Evolutionary conservation across 768 basidiomycete species (phyloP), one percentile per base, ranked within the genome.

Genomic region (Mycena chlorophos): DNA sequence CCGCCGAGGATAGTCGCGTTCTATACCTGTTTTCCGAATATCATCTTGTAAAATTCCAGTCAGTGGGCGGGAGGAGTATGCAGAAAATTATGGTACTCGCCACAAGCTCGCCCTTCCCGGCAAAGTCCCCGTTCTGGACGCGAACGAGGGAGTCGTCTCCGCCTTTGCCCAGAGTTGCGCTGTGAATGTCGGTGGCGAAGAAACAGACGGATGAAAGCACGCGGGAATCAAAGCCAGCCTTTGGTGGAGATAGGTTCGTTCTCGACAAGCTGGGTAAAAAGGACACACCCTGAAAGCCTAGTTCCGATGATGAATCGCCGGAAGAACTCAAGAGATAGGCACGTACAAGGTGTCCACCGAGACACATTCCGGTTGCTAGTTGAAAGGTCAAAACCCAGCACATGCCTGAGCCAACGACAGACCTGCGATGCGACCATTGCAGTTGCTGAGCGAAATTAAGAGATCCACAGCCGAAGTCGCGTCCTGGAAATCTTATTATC

Each of bases 171-270:
- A 98, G 84, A 0, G 91, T 85, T 1, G 91, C 91, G 46, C 78
- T 78, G 70, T 98, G 96, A 43, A 98, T 85, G 68, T 96, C 94
- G 16, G 96, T 98, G 2, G 90, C 93, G 66, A 98, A 98, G 76
- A 91, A 98, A 73, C 94, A 97, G 38, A 96, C 90, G 0, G 91
- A 80, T 1, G 95, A 77, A 3, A 91, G 76, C 22, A 97, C 82
- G 29, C 95, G 84, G 4, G 80, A 75, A 68, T 98, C 89, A 66
- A 98, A 94, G 0, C 94, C 91, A 47, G 91, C 91, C 91, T n/a
- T n/a, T 95, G 55, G 4, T 38, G 26, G 40, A 40, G 30, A 20
- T 31, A n/a, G 50, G 8, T 29, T 47, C 23, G n/a, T n/a, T n/a
- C 4, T 10, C 22, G 17, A 22, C 12, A 13, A 40, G 26, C 5